These are phyloP conservation scores for Nigrospora oryzae DNA, from an alignment of 2,329 filamentous ascomycete genomes.

Conservation along the genomic window DNA sequence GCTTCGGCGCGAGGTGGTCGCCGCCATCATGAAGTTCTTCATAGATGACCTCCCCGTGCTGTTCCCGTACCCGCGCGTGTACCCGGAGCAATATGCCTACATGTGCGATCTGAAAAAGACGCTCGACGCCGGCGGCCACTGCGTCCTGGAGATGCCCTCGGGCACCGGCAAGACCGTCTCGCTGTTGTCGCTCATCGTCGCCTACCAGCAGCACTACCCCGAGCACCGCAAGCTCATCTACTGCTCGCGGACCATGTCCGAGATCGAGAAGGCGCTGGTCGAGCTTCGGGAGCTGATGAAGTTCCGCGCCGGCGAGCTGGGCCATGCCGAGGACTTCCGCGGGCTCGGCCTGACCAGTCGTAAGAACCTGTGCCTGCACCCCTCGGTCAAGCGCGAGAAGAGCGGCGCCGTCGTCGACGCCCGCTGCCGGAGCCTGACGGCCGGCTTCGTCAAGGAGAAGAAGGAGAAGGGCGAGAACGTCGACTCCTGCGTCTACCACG, in stretches of 20 bases:
- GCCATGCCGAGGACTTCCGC: conserved; percentile 84
- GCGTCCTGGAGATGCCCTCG: conserved; percentile 97
- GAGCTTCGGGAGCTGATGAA: conserved; percentile 93
- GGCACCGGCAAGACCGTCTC: conserved; percentile 97
- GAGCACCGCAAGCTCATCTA: conserved; percentile 96
- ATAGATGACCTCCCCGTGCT: conserved; percentile 50
- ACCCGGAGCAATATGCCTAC: conserved; percentile 64
- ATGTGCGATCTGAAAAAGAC: conserved; percentile 85
- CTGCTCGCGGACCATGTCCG: conserved; percentile 99
- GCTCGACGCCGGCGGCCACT: conserved; percentile 89
- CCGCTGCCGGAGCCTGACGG: conserved; percentile 89
- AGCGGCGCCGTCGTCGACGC: conserved; percentile 91
- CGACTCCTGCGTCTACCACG: conserved; percentile 90
- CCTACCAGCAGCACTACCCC: conserved; percentile 90
- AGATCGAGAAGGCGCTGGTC: conserved; percentile 94
- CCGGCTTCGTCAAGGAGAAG: conserved; percentile 95
- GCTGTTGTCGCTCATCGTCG: conserved; percentile 86
- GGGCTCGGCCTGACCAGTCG: conserved; percentile 89
- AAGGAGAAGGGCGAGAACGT: conserved; percentile 93
- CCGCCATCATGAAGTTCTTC: conserved; percentile 63
- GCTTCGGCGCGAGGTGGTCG: not conserved
- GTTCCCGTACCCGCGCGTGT: conserved; percentile 31
- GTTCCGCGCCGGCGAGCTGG: conserved; percentile 83
- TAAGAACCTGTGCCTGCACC: conserved; percentile 95
- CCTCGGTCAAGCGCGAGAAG: conserved; percentile 92